Base-by-base conservation (phyloP, 169 alveolate species). In the Besnoitia besnoiti region DNA sequence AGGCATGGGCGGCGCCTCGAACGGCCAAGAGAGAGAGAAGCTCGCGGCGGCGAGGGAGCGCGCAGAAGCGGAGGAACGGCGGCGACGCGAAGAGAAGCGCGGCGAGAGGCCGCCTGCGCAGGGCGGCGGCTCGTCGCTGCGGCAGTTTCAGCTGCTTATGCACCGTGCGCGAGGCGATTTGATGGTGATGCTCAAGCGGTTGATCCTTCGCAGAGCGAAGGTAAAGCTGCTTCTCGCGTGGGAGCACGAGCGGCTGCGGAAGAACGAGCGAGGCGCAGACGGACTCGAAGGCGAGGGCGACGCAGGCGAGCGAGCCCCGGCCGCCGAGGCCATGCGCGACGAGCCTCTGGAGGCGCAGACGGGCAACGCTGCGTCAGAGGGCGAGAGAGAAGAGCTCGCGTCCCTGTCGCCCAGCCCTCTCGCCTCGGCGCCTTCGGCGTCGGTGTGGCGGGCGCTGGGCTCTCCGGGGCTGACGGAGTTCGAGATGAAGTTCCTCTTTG, bases 81-180 rank as follows among this genome's bases (percentile, higher is more conserved):
- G 59, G 24, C 37, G 87, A 39, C n/a, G 59, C 61, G 55, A 33
- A 42, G 30, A 37, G 44, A 30, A 67, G 42, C 14, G 21, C 47
- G 80, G 2, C 80, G 12, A n/a, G 80, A 1, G 21, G 80, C 80
- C 39, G 80, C 80, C 10, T 30, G 44, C 39, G 12, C 39, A 49
- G n/a, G 33, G 40, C 44, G 79, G 27, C 76, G 50, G 77, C 40
- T 24, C 62, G 80, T 44, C 80, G 44, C 46, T 73, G 4, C 50
- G 91, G 16, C 55, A 37, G 16, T 87, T 87, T n/a, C 91, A 87
- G 85, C 91, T 87, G 21, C 91, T 87, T 40, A 87, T 87, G 91
- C 91, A 59, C 12, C 37, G 91, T 7, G 91, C 91, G 10, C 91
- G 35, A 21, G 91, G 91, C 27, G 91, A 87, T 35, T 62, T 87